These are phyloP conservation scores for Senna siamea DNA, from an alignment of 306 rosid genomes.

Conservation along the genomic window DNA sequence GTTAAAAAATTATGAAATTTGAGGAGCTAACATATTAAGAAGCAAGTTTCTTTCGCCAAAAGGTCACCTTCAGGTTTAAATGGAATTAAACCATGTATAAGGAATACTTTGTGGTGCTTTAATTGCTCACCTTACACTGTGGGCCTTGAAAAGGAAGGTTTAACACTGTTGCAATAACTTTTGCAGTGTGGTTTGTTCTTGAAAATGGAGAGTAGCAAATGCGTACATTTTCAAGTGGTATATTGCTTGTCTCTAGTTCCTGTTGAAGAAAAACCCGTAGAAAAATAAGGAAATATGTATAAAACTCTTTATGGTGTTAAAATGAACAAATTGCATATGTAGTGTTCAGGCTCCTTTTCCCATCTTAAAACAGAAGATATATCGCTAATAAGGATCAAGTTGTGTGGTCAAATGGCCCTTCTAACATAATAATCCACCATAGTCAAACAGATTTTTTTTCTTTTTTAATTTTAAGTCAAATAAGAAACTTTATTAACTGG, in stretches of 20 bases:
- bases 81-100: not conserved
- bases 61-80: not conserved
- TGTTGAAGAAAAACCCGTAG: slow-evolving; percentile 31
- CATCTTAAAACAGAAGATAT: not conserved
- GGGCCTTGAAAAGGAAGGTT: slow-evolving; percentile 66
- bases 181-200: slow-evolving; percentile 76
- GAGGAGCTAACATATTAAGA: not conserved
- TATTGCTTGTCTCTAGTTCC: slow-evolving; percentile 60
- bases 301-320: not conserved
- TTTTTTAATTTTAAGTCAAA: not conserved
- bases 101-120: not conserved
- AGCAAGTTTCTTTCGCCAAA: not conserved
- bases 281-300: not conserved
- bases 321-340: not conserved
- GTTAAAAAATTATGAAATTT: not conserved
- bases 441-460: not conserved
- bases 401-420: not conserved
- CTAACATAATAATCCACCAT: not conserved
- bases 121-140: slow-evolving; percentile 71
- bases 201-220: slow-evolving; percentile 89
- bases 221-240: slow-evolving; percentile 62
- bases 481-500: not conserved
- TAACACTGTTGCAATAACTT: slow-evolving; percentile 59
- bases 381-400: not conserved
- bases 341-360: not conserved